Evolutionary conservation across 2,329 filamentous ascomycete genomes (phyloP).

Genomic region (Nothophoma quercina): DNA sequence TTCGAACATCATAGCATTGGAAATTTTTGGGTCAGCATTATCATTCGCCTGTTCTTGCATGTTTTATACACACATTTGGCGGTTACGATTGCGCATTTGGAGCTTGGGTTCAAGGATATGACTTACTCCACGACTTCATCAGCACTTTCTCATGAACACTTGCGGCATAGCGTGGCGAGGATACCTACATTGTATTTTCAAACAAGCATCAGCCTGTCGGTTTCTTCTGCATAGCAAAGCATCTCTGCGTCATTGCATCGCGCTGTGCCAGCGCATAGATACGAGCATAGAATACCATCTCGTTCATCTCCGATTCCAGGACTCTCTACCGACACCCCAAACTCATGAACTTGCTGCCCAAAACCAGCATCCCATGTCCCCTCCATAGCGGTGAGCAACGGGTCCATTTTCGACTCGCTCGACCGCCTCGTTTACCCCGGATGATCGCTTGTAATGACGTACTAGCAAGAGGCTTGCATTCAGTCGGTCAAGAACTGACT

Average conservation of each 20-base stretch:
- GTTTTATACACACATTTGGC: constrained; percentile 35
- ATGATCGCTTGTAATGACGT: constrained; percentile 37
- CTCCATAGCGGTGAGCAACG: constrained; percentile 40
- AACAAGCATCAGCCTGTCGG: constrained; percentile 23
- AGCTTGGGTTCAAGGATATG: constrained; percentile 1
- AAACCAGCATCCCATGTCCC: constrained; percentile 31
- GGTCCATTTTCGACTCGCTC: constrained; percentile 19
- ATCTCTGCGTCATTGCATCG: constrained; percentile 28
- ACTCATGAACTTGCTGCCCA: constrained; percentile 20
- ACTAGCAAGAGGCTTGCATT: constrained; percentile 29
- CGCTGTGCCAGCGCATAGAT: constrained; percentile 21
- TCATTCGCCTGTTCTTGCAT: constrained; percentile 31
- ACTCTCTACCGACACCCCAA: constrained; percentile 22
- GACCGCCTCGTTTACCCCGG: constrained; percentile 34
- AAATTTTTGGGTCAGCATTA: constrained; percentile 24
- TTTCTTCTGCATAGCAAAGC: constrained; percentile 23
- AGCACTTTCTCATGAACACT: constrained; percentile 19
- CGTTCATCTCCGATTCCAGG: constrained; percentile 24
- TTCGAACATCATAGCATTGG: constrained; percentile 41
- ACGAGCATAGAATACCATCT: constrained; percentile 24
- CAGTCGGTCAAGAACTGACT: constrained; percentile 34
- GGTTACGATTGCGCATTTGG: constrained; percentile 34
- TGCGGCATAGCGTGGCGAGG: constrained; percentile 36
- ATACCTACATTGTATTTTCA: constrained; percentile 26
- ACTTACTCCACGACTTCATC: constrained; percentile 10